Percentiles rank a stretch among this genome's conserved stretches.
Evolutionary conservation across 345 rosid genomes (phyloP).

Genomic region (Bruguiera parviflora): DNA sequence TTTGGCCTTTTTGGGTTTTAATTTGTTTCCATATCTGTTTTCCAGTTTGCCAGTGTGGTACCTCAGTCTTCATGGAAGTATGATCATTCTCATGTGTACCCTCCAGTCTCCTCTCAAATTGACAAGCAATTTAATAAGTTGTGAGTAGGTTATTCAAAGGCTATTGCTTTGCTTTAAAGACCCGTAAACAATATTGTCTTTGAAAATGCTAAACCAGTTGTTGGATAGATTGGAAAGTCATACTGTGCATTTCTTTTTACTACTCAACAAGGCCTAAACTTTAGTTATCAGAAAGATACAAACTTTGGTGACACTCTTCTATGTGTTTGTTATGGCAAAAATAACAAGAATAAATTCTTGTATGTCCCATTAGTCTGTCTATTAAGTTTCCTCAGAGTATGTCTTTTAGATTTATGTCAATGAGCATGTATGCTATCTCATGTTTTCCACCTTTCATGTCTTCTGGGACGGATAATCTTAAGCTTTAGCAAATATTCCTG

Average conservation of each 20-base stretch:
- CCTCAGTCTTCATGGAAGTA: constrained; percentile 55
- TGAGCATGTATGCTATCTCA: no score
- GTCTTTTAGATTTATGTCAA: no score
- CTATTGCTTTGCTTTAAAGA: background rate
- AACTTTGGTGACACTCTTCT: no score
- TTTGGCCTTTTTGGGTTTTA: background rate
- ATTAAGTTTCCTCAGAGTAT: no score
- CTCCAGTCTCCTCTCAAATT: constrained; percentile 39
- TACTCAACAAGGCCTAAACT: background rate
- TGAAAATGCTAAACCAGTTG: background rate
- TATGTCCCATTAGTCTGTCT: no score
- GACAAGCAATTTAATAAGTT: constrained; percentile 79
- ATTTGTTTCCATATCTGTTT: constrained; percentile 10
- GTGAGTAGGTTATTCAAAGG: constrained; percentile 45
- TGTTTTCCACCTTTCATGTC: no score
- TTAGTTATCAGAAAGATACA: no score
- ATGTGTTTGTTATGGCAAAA: no score
- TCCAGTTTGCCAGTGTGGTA: constrained; percentile 46
- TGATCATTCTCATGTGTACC: constrained; percentile 37
- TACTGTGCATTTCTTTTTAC: background rate
- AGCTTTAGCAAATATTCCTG: no score
- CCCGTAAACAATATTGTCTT: background rate
- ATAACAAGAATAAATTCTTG: no score
- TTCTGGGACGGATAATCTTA: no score
- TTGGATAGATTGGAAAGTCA: background rate